These are phyloP conservation scores for Epichloe baconii DNA, from an alignment of 2,329 filamentous ascomycete genomes.

Conservation along the genomic window DNA sequence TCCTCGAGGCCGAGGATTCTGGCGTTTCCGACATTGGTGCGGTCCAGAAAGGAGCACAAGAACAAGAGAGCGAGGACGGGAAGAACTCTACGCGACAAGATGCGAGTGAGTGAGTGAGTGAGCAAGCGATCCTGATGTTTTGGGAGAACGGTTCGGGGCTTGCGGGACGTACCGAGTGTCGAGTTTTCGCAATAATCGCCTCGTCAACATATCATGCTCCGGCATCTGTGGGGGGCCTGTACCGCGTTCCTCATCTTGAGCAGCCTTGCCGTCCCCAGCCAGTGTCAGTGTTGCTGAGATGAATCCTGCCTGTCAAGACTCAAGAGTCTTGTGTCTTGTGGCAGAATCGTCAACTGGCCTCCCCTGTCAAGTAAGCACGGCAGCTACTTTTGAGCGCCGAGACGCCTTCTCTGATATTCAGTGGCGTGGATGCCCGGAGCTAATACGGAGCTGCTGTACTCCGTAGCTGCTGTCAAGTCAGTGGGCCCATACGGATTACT, in stretches of 20 bases:
- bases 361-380: background rate
- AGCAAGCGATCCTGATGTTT: background rate
- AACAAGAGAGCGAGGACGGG: slow-evolving; percentile 52
- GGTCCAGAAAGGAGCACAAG: slow-evolving; percentile 50
- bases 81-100: slow-evolving; percentile 33
- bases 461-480: no score
- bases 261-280: slow-evolving; percentile 9
- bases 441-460: no score
- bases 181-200: slow-evolving; percentile 15
- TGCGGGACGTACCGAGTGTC: slow-evolving; percentile 12
- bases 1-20: slow-evolving; percentile 49
- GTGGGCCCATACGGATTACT: background rate
- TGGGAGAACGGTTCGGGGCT: background rate
- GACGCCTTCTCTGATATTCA: no score
- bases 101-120: background rate
- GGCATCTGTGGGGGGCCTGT: slow-evolving; percentile 5
- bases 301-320: background rate
- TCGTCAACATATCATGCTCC: slow-evolving; percentile 10
- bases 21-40: slow-evolving; percentile 63
- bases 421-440: background rate
- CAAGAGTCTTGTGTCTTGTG: background rate
- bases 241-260: slow-evolving; percentile 10
- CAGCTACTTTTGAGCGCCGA: background rate
- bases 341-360: background rate
- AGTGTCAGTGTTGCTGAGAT: background rate